phyloP scores from a whole-genome alignment of 129 eudicot species.

The Centella asiatica region DNA sequence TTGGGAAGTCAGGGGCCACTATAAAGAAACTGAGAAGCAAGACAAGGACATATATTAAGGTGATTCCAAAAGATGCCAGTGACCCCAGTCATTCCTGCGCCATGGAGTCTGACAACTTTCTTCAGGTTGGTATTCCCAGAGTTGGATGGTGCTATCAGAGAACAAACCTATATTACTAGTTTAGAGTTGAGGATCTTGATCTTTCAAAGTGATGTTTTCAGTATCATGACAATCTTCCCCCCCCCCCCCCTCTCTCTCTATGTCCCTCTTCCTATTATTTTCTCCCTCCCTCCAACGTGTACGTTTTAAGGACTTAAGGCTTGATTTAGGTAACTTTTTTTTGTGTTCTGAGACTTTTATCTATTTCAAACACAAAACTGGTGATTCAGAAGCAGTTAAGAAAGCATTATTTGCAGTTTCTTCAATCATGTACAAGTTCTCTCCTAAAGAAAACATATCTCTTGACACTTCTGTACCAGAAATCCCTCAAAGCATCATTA shows the following conservation, averaged over 20 bases:
- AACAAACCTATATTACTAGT: too few species aligned
- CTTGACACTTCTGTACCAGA: conserved; percentile 66
- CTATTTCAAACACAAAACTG: conserved; percentile 51
- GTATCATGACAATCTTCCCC: too few species aligned
- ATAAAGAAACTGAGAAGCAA: conserved; percentile 73
- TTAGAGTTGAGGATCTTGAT: too few species aligned
- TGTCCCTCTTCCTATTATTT: neutral
- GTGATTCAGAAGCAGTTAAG: conserved; percentile 72
- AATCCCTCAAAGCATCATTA: conserved; percentile 67
- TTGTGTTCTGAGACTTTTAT: neutral
- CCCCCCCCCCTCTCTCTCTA: too few species aligned
- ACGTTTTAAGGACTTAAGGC: neutral
- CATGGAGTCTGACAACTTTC: conserved; percentile 81
- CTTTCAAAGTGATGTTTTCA: too few species aligned
- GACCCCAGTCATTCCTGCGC: conserved; percentile 87
- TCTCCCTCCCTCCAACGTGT: too few species aligned
- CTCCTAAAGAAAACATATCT: conserved; percentile 75
- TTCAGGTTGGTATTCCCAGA: conserved; percentile 44
- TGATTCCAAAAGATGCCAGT: conserved; percentile 56
- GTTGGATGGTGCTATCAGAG: neutral
- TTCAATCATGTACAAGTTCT: conserved; percentile 79
- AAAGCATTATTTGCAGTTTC: conserved; percentile 91
- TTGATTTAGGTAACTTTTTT: neutral
- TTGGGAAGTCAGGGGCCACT: conserved; percentile 82
- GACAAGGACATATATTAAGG: conserved; percentile 63